phyloP scores from a whole-genome alignment of 345 rosid genomes.

The Camelina sativa region DNA sequence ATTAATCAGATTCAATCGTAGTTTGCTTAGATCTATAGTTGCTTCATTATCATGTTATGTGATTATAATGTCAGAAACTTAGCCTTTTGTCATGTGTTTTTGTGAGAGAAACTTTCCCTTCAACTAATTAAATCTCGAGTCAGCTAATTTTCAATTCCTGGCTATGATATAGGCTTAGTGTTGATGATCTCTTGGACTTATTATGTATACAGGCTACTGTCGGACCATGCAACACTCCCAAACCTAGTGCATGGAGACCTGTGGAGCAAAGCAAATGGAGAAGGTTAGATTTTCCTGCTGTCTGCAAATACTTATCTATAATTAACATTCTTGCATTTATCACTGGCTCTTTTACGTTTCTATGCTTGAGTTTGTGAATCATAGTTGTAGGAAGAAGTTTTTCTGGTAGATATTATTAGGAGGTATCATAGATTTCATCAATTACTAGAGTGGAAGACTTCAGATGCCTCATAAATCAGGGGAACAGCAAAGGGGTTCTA shows the following conservation, averaged over 20 bases:
- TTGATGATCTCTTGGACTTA: conserved; percentile 35
- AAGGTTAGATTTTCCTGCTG: conserved; percentile 60
- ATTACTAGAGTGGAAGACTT: not conserved
- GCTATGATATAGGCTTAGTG: conserved; percentile 33
- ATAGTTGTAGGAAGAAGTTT: conserved; percentile 11
- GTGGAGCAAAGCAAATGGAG: conserved; percentile 96
- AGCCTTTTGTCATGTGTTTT: not conserved
- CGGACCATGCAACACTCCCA: conserved; percentile 87
- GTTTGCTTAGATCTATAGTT: conserved; percentile 25
- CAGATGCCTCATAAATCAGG: conserved; percentile 12
- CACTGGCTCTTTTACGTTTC: conserved; percentile 16
- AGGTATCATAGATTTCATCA: conserved; percentile 14
- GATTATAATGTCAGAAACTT: not conserved
- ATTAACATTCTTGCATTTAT: not conserved
- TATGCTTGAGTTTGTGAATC: conserved; percentile 26
- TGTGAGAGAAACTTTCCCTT: not conserved
- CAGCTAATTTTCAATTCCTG: not conserved
- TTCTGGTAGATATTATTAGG: conserved; percentile 9
- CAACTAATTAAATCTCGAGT: not conserved
- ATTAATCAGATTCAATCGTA: conserved; percentile 31
- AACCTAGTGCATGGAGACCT: conserved; percentile 96
- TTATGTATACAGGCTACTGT: conserved; percentile 74
- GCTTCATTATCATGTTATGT: not conserved
- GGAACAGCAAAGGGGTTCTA: not conserved
- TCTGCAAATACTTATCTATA: conserved; percentile 17